Evolutionary conservation across 106 monocot species (phyloP), one percentile per base, ranked within the genome.

Genomic region (Xerophyta viscosa): DNA sequence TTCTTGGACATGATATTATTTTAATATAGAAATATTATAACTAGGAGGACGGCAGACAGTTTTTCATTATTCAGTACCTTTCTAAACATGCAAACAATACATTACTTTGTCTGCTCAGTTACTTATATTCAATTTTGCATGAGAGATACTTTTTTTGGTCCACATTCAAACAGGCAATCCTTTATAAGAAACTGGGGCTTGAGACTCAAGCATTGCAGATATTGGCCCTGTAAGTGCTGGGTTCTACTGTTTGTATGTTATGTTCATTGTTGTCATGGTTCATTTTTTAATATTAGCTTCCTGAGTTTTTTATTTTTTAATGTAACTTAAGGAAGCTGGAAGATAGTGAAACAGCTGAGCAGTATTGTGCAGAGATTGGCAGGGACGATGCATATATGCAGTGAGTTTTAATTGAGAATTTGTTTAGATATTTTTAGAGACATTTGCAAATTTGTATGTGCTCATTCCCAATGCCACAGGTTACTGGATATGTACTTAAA

Each of bases 341-440:
- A 65, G 90, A 98, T 37, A 77, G 82, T 76, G 90, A 90, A 71
- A 82, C 98, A 49, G 98, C 98, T 43, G 86, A 98, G 62, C 86
- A 77, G 45, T 98, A 98, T 62, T 98, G 98, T 69, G 82, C 74
- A 53, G 98, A 98, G 75, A 90, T 98, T 68, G 98, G 98, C 60
- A 82, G 90, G 77, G 30, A 58, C 48, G 98, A 98, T 70, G 81
- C 82, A 9, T 98, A 90, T 72, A 90, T 98, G 90, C 79, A 83
- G 98, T 98, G 74, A 29, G 82, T 60, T 62, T 64, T 71, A 60
- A 31, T 12, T n/a, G n/a, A n/a, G n/a, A n/a, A n/a, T n/a, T n/a
- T n/a, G n/a, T n/a, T n/a, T n/a, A n/a, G n/a, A n/a, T n/a, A n/a
- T n/a, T n/a, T n/a, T n/a, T n/a, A n/a, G n/a, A n/a, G n/a, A n/a